Base-by-base conservation (phyloP, 345 rosid species). In the Eucalyptus erythrocorys region DNA sequence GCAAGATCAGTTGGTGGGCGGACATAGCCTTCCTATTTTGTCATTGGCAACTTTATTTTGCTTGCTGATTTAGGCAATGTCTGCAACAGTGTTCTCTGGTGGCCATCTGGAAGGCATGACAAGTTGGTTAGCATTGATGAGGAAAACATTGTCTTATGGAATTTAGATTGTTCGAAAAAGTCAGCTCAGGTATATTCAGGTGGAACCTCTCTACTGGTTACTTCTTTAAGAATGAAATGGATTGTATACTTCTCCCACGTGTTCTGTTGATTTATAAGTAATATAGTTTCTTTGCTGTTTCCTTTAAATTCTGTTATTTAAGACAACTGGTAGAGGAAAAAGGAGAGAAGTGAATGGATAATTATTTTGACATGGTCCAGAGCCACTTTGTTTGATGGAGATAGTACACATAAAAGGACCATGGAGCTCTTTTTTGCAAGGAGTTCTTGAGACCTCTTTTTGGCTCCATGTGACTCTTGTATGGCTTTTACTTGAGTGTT, bases 71-170 rank as follows among this genome's bases (percentile, higher is more conserved):
- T 64, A 32, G 88, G 45, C 37, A 53, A 86, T 81, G 76, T 30
- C 86, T 85, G 47, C 48, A 79, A 89, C 91, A 97, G 98, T 88
- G 87, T 95, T 90, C 93, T 97, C 86, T 97, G 98, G 98, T 96
- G 96, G 96, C 96, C 97, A 42, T 94, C 99, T 89, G 98, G 97
- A 90, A 93, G 95, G 89, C 96, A 93, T 88, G 98, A 96, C 88
- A 96, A 96, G 94, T 91, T 96, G 88, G 88, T 97, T 88, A 96
- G 96, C 94, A 95, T 97, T 91, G 99, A 96, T 79, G 97, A 96
- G 86, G 96, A 94, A 89, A 96, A 93, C 87, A 88, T 95, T 90
- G 89, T 92, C 87, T 90, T 96, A 90, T 97, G 99, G 99, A 93
- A 90, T 91, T 94, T 96, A 86, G 99, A 96, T 90, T 93, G 94